Evolutionary conservation across 768 basidiomycete genomes (phyloP).

Genomic region (Polyporus arcularius): DNA sequence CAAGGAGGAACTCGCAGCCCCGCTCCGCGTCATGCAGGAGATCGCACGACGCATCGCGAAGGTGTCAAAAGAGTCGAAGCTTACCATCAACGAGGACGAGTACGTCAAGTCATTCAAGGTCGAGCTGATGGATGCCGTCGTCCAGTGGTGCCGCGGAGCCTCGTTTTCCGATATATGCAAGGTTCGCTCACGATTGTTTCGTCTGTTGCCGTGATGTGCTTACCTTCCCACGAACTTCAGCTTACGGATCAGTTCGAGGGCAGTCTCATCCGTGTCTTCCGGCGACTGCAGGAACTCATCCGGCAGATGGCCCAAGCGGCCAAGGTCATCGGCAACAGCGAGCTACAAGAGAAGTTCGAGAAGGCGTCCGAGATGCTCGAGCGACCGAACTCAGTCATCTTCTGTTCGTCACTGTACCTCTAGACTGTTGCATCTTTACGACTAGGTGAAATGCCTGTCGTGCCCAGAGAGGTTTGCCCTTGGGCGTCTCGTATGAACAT

Average conservation of each 20-base stretch:
- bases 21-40: constrained; percentile 94
- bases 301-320: constrained; percentile 96
- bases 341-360: constrained; percentile 92
- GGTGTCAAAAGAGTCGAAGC: constrained; percentile 91
- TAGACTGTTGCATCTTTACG: constrained; percentile 28
- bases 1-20: constrained; percentile 91
- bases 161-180: constrained; percentile 97
- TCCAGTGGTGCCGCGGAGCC: constrained; percentile 98
- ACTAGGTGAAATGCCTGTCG: too few relatives aligned
- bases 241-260: constrained; percentile 97
- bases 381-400: constrained; percentile 91
- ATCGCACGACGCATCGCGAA: constrained; percentile 95
- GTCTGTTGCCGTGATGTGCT: not conserved
- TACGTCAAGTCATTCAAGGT: constrained; percentile 98
- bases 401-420: constrained; percentile 84
- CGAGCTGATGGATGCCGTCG: constrained; percentile 96
- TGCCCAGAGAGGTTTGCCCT: too few relatives aligned
- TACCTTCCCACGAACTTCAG: constrained; percentile 40
- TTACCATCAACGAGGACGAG: constrained; percentile 87
- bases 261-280: constrained; percentile 93
- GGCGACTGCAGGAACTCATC: constrained; percentile 89
- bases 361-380: constrained; percentile 92
- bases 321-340: constrained; percentile 94
- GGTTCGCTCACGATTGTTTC: constrained; percentile 40
- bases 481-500: too few relatives aligned